These are phyloP conservation scores for Exophiala alcalophila DNA, from an alignment of 2,329 filamentous ascomycete genomes.

Conservation along the genomic window DNA sequence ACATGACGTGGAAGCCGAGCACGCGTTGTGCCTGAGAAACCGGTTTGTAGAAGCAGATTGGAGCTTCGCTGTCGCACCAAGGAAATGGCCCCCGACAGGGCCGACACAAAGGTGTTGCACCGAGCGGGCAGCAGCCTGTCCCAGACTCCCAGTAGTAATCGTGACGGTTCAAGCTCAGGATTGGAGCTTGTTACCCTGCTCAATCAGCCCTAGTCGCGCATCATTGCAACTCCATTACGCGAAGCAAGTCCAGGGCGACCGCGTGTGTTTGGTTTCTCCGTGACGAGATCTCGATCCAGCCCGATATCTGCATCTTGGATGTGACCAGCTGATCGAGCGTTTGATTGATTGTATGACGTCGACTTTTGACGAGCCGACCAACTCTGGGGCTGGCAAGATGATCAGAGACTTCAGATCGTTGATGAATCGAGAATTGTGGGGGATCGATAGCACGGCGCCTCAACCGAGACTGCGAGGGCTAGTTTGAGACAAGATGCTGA, in stretches of 20 bases:
- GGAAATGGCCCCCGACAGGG: constrained; percentile 7
- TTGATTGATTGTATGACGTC: constrained; percentile 20
- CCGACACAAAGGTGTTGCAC: constrained; percentile 18
- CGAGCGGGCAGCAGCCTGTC: constrained; percentile 15
- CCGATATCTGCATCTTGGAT: constrained; percentile 3
- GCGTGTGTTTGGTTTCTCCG: background rate
- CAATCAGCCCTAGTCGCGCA: constrained; percentile 12
- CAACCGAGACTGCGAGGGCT: constrained; percentile 17
- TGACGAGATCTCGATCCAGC: constrained; percentile 14
- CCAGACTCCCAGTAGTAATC: too few relatives aligned
- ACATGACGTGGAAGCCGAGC: background rate
- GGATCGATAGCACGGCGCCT: constrained; percentile 13
- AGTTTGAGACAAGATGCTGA: constrained; percentile 25
- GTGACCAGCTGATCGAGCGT: too few relatives aligned
- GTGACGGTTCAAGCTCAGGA: constrained; percentile 7
- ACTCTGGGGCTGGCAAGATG: constrained; percentile 2
- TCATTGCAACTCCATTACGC: constrained; percentile 19
- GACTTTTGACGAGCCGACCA: constrained; percentile 4
- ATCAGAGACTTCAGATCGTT: constrained; percentile 10
- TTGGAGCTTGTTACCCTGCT: constrained; percentile 12
- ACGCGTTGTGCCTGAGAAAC: background rate
- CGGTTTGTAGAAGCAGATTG: too few relatives aligned
- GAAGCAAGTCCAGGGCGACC: background rate
- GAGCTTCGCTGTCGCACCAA: constrained; percentile 13
- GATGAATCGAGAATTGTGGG: constrained; percentile 8